Evolutionary conservation across 1,139 yeast genomes (phyloP).

Genomic region (Candida tetrigidarum): DNA sequence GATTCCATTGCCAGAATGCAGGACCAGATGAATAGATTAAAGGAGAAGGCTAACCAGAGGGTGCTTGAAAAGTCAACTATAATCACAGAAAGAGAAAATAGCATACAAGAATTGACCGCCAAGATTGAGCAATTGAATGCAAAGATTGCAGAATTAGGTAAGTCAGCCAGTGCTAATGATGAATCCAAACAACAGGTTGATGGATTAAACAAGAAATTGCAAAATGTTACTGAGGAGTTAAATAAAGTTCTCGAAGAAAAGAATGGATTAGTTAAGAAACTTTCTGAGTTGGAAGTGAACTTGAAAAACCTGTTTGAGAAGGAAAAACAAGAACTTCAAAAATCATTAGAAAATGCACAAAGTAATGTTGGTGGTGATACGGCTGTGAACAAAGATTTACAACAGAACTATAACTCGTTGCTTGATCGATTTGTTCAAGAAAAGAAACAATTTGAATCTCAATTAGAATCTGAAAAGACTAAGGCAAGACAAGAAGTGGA

Average conservation of each 20-base stretch:
- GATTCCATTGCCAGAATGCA: conserved; percentile 30
- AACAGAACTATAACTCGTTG: conserved; percentile 23
- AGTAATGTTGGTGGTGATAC: conserved; percentile 8
- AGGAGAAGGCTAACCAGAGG: conserved; percentile 18
- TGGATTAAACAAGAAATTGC: conserved; percentile 19
- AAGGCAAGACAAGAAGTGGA: conserved; percentile 37
- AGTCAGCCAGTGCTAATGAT: not conserved
- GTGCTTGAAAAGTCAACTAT: conserved; percentile 14
- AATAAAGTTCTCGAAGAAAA: conserved; percentile 20
- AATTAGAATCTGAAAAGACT: conserved; percentile 36
- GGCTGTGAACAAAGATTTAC: conserved; percentile 10
- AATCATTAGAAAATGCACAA: conserved; percentile 21
- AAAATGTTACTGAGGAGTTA: conserved; percentile 14
- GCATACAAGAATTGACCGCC: conserved; percentile 12
- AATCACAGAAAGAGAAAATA: conserved; percentile 15
- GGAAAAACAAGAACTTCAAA: conserved; percentile 21
- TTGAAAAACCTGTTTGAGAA: conserved; percentile 19
- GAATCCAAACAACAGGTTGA: conserved; percentile 15
- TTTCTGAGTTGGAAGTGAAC: conserved; percentile 17
- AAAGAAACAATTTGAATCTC: conserved; percentile 27
- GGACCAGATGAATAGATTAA: conserved; percentile 23
- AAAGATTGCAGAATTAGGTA: conserved; percentile 13
- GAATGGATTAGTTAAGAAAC: conserved; percentile 15
- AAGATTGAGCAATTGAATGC: conserved; percentile 12
- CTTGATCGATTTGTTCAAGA: conserved; percentile 23